These are phyloP conservation scores for Cucurbitaria berberidis DNA, from an alignment of 2,329 filamentous ascomycete species.

Conservation along the genomic window DNA sequence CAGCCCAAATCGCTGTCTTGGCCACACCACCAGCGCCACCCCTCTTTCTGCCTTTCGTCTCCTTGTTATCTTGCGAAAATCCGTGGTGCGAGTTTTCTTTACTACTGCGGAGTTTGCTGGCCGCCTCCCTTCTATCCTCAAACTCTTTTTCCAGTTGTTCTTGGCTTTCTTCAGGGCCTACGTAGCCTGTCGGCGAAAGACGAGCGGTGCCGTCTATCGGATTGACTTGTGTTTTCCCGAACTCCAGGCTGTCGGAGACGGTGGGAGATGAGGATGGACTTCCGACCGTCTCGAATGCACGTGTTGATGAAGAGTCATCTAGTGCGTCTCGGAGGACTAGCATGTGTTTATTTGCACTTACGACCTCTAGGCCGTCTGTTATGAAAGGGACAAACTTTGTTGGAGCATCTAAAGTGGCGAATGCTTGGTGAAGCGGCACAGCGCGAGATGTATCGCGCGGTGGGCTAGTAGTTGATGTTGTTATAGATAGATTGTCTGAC, in stretches of 20 bases:
- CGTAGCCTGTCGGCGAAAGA: slow-evolving; percentile 43
- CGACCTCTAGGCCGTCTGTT: slow-evolving; percentile 30
- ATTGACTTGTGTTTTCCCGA: too few species aligned
- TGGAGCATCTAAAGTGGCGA: slow-evolving; percentile 34
- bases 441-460: slow-evolving; percentile 19
- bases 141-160: slow-evolving; percentile 32
- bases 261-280: not conserved
- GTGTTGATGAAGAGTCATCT: slow-evolving; percentile 10
- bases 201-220: slow-evolving; percentile 46
- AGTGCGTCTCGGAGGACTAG: slow-evolving; percentile 37
- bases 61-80: slow-evolving; percentile 3
- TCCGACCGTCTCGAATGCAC: slow-evolving; percentile 10
- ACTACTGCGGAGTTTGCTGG: slow-evolving; percentile 11
- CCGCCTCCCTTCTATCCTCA: slow-evolving; percentile 30
- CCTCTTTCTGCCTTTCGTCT: slow-evolving; percentile 13
- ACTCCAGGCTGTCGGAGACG: not conserved
- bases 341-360: slow-evolving; percentile 38
- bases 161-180: slow-evolving; percentile 31
- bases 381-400: slow-evolving; percentile 42
- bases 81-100: slow-evolving; percentile 2
- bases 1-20: slow-evolving; percentile 40
- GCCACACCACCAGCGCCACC: slow-evolving; percentile 29
- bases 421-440: slow-evolving; percentile 37
- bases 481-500: slow-evolving; percentile 32
- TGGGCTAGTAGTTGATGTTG: slow-evolving; percentile 27